A percentile compares a stretch with the other conserved stretches of the same genome.
phyloP scores from a whole-genome alignment of 768 basidiomycete genomes.

The Lyophyllum decastes region DNA sequence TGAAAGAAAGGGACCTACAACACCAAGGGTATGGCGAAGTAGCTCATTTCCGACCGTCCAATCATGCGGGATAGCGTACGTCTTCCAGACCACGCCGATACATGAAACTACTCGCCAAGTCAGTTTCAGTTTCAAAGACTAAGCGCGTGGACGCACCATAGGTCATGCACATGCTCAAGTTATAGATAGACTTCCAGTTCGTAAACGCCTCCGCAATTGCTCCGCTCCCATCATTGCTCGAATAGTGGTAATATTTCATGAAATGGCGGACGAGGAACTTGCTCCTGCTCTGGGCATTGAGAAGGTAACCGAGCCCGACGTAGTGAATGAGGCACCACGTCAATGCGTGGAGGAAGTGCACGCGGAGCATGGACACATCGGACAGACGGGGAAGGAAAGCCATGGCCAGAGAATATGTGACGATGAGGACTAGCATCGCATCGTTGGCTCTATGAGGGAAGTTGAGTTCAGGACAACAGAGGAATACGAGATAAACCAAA shows the following conservation, averaged over 20 bases:
- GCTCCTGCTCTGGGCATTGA: slow-evolving; percentile 80
- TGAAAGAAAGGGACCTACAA: slow-evolving; percentile 48
- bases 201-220: slow-evolving; percentile 93
- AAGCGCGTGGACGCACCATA: slow-evolving; percentile 56
- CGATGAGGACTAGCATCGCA: slow-evolving; percentile 73
- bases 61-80: slow-evolving; percentile 76
- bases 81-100: slow-evolving; percentile 84
- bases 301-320: slow-evolving; percentile 80
- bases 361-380: slow-evolving; percentile 43
- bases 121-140: neutral
- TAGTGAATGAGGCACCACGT: slow-evolving; percentile 88
- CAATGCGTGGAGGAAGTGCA: slow-evolving; percentile 84
- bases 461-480: neutral
- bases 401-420: slow-evolving; percentile 64
- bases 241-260: slow-evolving; percentile 92
- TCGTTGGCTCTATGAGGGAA: slow-evolving; percentile 70
- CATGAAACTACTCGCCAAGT: slow-evolving; percentile 65
- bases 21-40: slow-evolving; percentile 85
- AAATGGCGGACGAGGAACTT: slow-evolving; percentile 95
- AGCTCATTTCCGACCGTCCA: slow-evolving; percentile 91
- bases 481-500: slow-evolving; percentile 24
- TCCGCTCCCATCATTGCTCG: slow-evolving; percentile 64
- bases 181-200: slow-evolving; percentile 95
- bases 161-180: slow-evolving; percentile 92
- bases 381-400: slow-evolving; percentile 62